Percentiles rank a stretch among this genome's conserved stretches.
Conservation (phyloP, 768 basidiomycete genomes). For the Boletus tylopilopsis region DNA sequence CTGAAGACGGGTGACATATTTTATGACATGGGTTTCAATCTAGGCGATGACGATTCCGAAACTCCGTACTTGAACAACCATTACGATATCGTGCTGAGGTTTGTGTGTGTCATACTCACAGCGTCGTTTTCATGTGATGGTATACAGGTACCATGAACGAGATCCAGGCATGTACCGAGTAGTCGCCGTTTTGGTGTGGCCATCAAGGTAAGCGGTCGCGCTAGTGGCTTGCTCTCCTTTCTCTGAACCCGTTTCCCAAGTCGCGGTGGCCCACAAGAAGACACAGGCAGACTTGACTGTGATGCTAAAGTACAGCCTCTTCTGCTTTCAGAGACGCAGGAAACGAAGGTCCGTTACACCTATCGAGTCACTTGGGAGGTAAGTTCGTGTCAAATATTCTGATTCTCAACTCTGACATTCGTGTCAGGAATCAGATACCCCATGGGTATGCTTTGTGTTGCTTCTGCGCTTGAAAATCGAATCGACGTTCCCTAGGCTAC, state of each 20-base stretch:
- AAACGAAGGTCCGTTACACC: conserved; percentile 74
- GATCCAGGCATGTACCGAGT: conserved; percentile 72
- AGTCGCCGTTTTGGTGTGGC: conserved; percentile 92
- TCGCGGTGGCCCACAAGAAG: conserved; percentile 57
- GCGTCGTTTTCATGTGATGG: conserved; percentile 7
- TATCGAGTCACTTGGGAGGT: conserved; percentile 88
- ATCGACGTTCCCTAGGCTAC: conserved; percentile 59
- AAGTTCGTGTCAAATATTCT: conserved; percentile 25
- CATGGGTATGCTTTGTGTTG: conserved; percentile 52
- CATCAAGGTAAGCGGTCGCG: conserved; percentile 35
- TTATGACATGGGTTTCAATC: conserved; percentile 91
- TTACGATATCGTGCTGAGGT: conserved; percentile 83
- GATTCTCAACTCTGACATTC: not conserved
- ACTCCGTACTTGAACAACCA: conserved; percentile 85
- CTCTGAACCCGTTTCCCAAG: conserved; percentile 33
- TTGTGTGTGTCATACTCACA: conserved; percentile 11
- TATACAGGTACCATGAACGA: conserved; percentile 72
- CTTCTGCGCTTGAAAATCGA: not conserved
- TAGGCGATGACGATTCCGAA: conserved; percentile 71
- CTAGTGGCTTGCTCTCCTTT: not conserved
- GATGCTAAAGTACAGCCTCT: conserved; percentile 45
- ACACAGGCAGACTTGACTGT: conserved; percentile 44
- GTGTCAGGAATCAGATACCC: conserved; percentile 75
- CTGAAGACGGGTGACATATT: conserved; percentile 76
- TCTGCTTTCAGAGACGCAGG: conserved; percentile 54